Base-by-base conservation (phyloP, 208 protist genomes). In the Porcisia hertigi region DNA sequence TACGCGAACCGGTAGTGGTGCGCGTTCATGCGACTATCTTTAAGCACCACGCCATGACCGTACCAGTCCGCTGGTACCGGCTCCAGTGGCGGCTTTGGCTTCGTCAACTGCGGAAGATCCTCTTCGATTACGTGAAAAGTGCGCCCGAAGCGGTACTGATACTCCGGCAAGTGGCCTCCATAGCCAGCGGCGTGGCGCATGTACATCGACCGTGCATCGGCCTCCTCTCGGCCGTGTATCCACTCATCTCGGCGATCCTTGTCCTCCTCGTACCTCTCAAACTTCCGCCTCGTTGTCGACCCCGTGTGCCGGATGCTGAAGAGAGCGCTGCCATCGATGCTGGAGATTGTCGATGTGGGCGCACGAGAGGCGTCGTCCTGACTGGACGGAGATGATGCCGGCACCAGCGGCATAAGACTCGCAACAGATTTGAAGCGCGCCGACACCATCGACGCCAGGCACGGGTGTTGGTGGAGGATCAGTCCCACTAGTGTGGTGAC, bases 101-200 rank as follows among this genome's bases (percentile, higher is more conserved):
- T 82, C 39, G 88, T 85, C 69, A 96, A 86, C 49, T 86, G 74
- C 63, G 93, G 93, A 45, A 95, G 78, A 54, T 92, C 88, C 83
- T 95, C 93, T 80, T 97, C 93, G 55, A 97, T 95, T 9, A 92
- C 79, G 74, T 97, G 93, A 71, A 97, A 97, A 14, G 93, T 95
- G 39, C 90, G 88, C 12, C 93, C 93, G 84, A 96, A 96, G 81
- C 87, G 92, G 65, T 86, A 88, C 60, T 77, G 66, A 71, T 86
- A 94, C 76, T 88, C 87, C 20, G 93, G 93, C 54, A 97, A 65
- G 86, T 97, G 93, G 0, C 93, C 93, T 14, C 54, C 72, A 78
- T 97, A 97, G 43, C 93, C 93, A 36, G 89, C 88, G 18, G 87
- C 64, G 80, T 92, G 90, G 47, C 83, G 82, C 64, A 81, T 71